Evolutionary conservation across 139 green algal species (phyloP).

Genomic region (Spirogloea muscicola): DNA sequence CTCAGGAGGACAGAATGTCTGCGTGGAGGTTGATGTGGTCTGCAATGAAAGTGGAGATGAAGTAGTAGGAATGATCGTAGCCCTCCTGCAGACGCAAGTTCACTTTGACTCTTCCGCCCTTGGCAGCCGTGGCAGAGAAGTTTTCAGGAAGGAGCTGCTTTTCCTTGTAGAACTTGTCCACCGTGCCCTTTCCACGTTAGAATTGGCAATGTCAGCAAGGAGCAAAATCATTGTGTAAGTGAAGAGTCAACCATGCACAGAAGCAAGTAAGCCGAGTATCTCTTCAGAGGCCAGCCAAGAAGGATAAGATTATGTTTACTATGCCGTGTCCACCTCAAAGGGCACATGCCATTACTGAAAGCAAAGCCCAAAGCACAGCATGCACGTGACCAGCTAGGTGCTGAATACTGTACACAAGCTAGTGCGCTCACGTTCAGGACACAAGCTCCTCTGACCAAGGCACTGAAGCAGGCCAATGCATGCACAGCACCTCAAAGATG

Average conservation of each 20-base stretch:
- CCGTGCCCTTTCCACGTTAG: slow-evolving; percentile 50
- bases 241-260: slow-evolving; percentile 41
- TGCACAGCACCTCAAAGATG: slow-evolving; percentile 29
- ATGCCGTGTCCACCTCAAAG: no score
- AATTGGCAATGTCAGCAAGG: slow-evolving; percentile 5
- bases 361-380: no score
- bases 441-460: no score
- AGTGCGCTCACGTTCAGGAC: no score
- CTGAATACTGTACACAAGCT: no score
- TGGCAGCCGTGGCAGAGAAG: slow-evolving; percentile 66
- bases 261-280: no score
- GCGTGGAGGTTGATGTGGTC: slow-evolving; percentile 88
- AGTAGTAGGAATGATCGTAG: slow-evolving; percentile 95
- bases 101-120: slow-evolving; percentile 52
- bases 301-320: no score
- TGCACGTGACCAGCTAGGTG: no score
- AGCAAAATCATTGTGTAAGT: background rate
- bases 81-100: slow-evolving; percentile 75
- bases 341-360: no score
- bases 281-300: no score
- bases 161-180: slow-evolving; percentile 78
- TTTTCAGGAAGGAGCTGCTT: slow-evolving; percentile 73
- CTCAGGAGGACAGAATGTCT: no score
- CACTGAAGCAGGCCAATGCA: no score
- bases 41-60: slow-evolving; percentile 87